phyloP scores from a whole-genome alignment of 1,284 basidiomycete genomes.

The Polyporus tsugae region DNA sequence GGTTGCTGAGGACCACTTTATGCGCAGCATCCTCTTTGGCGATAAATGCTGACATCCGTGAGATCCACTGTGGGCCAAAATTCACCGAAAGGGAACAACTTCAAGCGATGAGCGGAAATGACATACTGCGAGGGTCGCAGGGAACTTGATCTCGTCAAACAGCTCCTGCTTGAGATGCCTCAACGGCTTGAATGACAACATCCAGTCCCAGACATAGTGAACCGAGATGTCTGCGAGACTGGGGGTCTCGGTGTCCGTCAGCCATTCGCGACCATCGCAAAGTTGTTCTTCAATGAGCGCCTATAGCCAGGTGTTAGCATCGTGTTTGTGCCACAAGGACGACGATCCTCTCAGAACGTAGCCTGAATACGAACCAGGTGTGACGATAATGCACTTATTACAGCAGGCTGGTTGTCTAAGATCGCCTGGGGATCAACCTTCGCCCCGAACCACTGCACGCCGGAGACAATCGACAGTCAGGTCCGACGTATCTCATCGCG shows the following conservation, averaged over 20 bases:
- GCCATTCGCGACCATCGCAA: slow-evolving; percentile 63
- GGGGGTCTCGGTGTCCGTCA: slow-evolving; percentile 60
- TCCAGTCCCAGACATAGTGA: slow-evolving; percentile 58
- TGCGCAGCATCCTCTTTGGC: slow-evolving; percentile 18
- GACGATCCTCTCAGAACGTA: slow-evolving; percentile 9
- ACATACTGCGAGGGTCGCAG: slow-evolving; percentile 51
- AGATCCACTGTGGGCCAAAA: slow-evolving; percentile 52
- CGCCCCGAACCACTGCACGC: slow-evolving; percentile 38
- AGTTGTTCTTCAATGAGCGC: slow-evolving; percentile 60
- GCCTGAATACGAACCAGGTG: slow-evolving; percentile 45
- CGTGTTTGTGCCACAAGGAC: slow-evolving; percentile 10
- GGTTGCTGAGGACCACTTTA: slow-evolving; percentile 38
- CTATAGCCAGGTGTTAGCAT: slow-evolving; percentile 39
- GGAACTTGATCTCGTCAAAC: slow-evolving; percentile 50
- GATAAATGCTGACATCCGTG: slow-evolving; percentile 46
- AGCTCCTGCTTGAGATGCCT: slow-evolving; percentile 41
- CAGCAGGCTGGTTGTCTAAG: slow-evolving; percentile 42
- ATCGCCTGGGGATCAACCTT: slow-evolving; percentile 48
- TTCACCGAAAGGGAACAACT: background rate
- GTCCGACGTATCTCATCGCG: background rate
- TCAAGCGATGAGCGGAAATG: slow-evolving; percentile 1
- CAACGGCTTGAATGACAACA: slow-evolving; percentile 43
- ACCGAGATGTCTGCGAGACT: slow-evolving; percentile 60
- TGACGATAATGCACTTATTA: slow-evolving; percentile 47
- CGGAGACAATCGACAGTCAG: background rate